These are phyloP conservation scores for Neurospora discreta DNA, from an alignment of 495 filamentous ascomycete species.

Conservation along the genomic window DNA sequence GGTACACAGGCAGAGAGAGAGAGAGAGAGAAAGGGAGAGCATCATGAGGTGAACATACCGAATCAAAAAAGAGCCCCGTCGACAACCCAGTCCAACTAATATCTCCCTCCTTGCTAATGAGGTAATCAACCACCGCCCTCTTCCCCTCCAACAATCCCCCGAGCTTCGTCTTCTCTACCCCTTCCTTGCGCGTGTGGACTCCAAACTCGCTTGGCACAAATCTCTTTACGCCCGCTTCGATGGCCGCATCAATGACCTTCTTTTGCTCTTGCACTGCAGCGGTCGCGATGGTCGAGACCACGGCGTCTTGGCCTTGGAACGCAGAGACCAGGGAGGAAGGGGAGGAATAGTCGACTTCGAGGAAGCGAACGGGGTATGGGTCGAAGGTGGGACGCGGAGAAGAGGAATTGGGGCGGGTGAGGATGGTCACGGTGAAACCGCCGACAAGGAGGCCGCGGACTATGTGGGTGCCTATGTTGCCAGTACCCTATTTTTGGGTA, in stretches of 20 bases:
- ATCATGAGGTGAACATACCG: slow-evolving; percentile 19
- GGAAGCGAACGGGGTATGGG: slow-evolving; percentile 25
- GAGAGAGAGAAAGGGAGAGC: no score
- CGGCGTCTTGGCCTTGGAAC: slow-evolving; percentile 44
- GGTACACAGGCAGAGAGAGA: no score
- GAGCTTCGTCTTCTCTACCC: slow-evolving; percentile 16
- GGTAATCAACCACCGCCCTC: slow-evolving; percentile 35
- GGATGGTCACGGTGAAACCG: slow-evolving; percentile 46
- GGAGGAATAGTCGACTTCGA: slow-evolving; percentile 45
- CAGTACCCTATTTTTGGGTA: slow-evolving; percentile 34
- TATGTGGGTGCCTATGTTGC: slow-evolving; percentile 48
- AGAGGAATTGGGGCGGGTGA: slow-evolving; percentile 39
- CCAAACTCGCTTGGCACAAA: slow-evolving; percentile 60
- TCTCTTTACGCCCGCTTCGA: slow-evolving; percentile 46
- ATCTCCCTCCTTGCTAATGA: slow-evolving; percentile 32
- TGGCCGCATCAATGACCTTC: slow-evolving; percentile 47
- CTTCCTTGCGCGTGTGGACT: slow-evolving; percentile 27
- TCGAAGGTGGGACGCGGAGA: slow-evolving; percentile 16
- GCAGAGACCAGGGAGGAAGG: not conserved
- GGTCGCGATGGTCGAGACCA: slow-evolving; percentile 40
- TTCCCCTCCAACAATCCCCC: slow-evolving; percentile 39
- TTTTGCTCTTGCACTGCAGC: slow-evolving; percentile 29
- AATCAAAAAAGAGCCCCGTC: slow-evolving; percentile 42
- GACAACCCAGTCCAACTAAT: slow-evolving; percentile 38
- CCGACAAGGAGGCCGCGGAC: slow-evolving; percentile 42